A percentile compares a stretch with the other conserved stretches of the same genome.
phyloP scores from a whole-genome alignment of 768 basidiomycete species.

The Pulveroboletus sp. region DNA sequence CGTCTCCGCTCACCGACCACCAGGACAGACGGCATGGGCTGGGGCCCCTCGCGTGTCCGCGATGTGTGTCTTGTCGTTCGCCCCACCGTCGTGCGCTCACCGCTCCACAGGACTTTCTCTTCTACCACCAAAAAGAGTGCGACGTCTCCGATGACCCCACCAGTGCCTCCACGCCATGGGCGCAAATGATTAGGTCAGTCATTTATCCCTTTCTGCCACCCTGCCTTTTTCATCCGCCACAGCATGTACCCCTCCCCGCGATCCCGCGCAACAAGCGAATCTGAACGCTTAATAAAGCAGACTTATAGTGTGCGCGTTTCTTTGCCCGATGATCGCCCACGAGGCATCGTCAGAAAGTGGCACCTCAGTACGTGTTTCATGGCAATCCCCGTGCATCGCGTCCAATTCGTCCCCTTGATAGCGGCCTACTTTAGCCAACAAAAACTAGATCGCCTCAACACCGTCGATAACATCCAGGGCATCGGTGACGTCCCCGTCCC shows the following conservation, averaged over 20 bases:
- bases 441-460: constrained; percentile 65
- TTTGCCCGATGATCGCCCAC: constrained; percentile 42
- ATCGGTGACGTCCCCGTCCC: constrained; percentile 68
- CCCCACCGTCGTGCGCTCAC: constrained; percentile 1
- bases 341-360: constrained; percentile 47
- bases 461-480: constrained; percentile 66
- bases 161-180: constrained; percentile 66
- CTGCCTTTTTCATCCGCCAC: constrained; percentile 16
- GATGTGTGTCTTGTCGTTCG: constrained; percentile 23
- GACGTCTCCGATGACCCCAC: constrained; percentile 39
- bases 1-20: background rate
- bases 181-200: constrained; percentile 66
- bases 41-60: constrained; percentile 79
- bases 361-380: constrained; percentile 46
- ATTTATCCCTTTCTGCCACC: constrained; percentile 9
- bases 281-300: constrained; percentile 50
- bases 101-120: constrained; percentile 47
- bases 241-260: constrained; percentile 41
- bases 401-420: constrained; percentile 29
- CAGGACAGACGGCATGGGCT: constrained; percentile 71
- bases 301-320: constrained; percentile 52
- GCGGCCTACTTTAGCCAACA: constrained; percentile 86
- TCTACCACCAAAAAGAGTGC: constrained; percentile 50
- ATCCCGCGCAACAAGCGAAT: constrained; percentile 36
- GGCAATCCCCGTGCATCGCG: constrained; percentile 27